Base-by-base conservation (phyloP, 371 early-diverging fungal genomes). In the Neoconidiobolus thromboides region DNA sequence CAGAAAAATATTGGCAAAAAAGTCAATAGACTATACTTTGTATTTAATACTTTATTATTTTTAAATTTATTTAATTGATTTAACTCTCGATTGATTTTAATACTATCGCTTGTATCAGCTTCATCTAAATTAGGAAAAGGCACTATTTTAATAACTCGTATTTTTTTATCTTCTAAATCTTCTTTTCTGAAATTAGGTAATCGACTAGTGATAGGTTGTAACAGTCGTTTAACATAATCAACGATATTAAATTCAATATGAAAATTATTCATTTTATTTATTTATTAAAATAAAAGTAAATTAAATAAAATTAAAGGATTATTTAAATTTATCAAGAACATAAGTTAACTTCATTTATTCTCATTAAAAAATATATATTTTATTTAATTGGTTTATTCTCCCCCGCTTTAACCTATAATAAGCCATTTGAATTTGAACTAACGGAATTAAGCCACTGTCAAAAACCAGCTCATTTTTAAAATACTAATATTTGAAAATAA, bases 1-100 rank as follows among this genome's bases (percentile, higher is more conserved):
- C 37, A 60, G 14, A 51, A 52, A 50, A 53, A 53, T 15, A 46
- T 60, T 2, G 51, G 51, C 7, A 60, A 10, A 40, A 54, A 46
- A 46, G 15, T 58, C 42, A 48, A 9, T 5, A 43, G 9, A 2
- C 9, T 48, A 3, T 43, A 58, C 9, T 40, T 48, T 48, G 52
- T 49, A 58, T 60, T 54, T 47, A 15, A 40, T 38, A 53, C 48
- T 40, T 42, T 9, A 36, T 47, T 36, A n/a, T 14, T 9, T 43
- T 14, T 43, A 50, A 15, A 49, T 4, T 56, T 38, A 38, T 56
- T 56, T 7, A 37, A 26, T 26, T 26, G 26, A 26, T 26, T 26
- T 0, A 26, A 26, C 26, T 26, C 26, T 26, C 26, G 26, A 26
- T 26, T 26, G 0, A 26, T 26, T 26, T 26, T 26, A 26, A 26